Conservation (phyloP, 2,329 filamentous ascomycete species). For the Penicillium griseofulvum region DNA sequence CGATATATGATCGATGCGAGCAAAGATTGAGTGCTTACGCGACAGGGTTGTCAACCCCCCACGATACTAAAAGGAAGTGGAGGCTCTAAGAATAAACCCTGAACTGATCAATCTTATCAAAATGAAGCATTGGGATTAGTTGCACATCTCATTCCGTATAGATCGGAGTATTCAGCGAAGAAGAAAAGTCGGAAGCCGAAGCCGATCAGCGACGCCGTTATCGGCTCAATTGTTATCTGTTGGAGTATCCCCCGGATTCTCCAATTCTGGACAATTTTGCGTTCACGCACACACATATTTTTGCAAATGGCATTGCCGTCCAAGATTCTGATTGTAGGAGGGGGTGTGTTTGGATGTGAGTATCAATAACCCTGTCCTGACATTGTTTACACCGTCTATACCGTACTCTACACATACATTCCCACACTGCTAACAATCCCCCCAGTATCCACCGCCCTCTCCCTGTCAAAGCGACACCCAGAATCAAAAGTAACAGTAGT, state of each 20-base stretch:
- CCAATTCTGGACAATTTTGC: neutral
- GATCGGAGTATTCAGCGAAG: neutral
- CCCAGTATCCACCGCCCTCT: constrained; percentile 63
- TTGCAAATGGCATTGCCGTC: constrained; percentile 31
- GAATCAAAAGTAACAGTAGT: constrained; percentile 56
- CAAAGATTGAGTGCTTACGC: constrained; percentile 1
- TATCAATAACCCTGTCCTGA: constrained; percentile 7
- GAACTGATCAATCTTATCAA: neutral
- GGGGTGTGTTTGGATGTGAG: constrained; percentile 46
- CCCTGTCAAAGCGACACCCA: constrained; percentile 61
- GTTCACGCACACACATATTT: neutral
- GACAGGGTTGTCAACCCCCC: neutral
- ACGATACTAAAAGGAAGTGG: neutral
- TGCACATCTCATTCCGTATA: neutral
- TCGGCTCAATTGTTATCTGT: constrained; percentile 5
- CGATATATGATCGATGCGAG: neutral
- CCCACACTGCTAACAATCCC: constrained; percentile 3
- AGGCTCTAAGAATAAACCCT: neutral
- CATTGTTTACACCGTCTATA: neutral
- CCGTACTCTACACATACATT: neutral
- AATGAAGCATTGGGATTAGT: neutral
- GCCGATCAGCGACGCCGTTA: constrained; percentile 2
- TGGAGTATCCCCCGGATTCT: neutral
- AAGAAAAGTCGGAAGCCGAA: constrained; percentile 8
- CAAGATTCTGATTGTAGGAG: constrained; percentile 43